Base-by-base conservation (phyloP, 108 stramenopile genomes). In the Aurantiochytrium sp. region DNA sequence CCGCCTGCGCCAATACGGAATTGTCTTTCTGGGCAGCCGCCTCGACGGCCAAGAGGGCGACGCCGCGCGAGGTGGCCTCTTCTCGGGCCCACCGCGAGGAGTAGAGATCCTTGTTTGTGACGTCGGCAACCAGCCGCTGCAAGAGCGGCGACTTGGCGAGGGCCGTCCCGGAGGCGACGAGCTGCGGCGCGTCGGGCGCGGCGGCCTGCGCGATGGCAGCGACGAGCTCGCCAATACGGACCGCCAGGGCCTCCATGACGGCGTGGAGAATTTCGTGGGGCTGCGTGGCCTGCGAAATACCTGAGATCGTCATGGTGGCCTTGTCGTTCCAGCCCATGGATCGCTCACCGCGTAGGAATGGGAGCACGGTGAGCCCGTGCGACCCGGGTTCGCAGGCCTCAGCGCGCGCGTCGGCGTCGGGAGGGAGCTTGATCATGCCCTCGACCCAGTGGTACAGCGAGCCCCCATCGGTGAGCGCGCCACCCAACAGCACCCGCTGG, bases 251-350 rank as follows among this genome's bases (percentile, higher is more conserved):
- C 3, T 81, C 73, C 73, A 48, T 48, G 39, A 41, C 39, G 24
- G 73, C 73, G n/a, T 48, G 73, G 17, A 48, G 45, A 3, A 81
- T 2, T 0, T 81, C 42, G 42, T 48, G 42, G 24, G 73, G 45
- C 42, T 41, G 39, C 39, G 73, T 81, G 24, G 73, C 12, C 12
- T 41, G 42, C 21, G 39, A 27, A 30, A 81, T 81, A 24, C 73
- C 73, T 30, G 39, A 48, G n/a, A 81, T 81, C 19, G 73, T 81
- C 73, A 81, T 81, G 12, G 39, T 3, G 0, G 73, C 73, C 27
- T 81, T 48, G 45, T 81, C 73, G 12, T 41, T 48, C 73, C 73
- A 81, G 39, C 73, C 73, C 73, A 81, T 81, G 45, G 73, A 81
- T 2, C 73, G 73, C 39, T 81, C 73, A 0, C 73, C 73, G 1